Evolutionary conservation across 2,329 filamentous ascomycete species (phyloP).

Genomic region (Juglanconis sp.): DNA sequence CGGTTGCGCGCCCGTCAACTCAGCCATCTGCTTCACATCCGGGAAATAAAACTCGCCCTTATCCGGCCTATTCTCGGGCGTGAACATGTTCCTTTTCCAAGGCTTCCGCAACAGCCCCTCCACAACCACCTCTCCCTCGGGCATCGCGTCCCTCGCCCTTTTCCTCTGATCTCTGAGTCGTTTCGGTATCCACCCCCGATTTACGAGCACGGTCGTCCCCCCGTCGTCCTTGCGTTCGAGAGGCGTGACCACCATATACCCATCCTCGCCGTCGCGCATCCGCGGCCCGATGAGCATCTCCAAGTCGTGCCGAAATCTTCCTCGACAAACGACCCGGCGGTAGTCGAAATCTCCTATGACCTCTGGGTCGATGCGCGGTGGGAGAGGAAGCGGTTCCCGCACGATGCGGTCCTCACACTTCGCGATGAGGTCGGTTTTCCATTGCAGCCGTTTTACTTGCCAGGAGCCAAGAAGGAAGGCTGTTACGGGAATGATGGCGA

Average conservation of each 20-base stretch:
- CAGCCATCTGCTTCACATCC: slow-evolving; percentile 88
- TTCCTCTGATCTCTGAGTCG: slow-evolving; percentile 62
- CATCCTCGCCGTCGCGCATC: slow-evolving; percentile 83
- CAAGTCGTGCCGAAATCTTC: slow-evolving; percentile 76
- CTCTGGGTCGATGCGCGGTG: slow-evolving; percentile 75
- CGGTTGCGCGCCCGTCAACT: slow-evolving; percentile 73
- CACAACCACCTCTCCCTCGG: slow-evolving; percentile 68
- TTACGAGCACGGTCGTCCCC: slow-evolving; percentile 73
- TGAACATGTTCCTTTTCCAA: slow-evolving; percentile 98
- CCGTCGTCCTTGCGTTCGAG: slow-evolving; percentile 64
- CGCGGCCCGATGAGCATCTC: slow-evolving; percentile 96
- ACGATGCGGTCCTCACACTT: slow-evolving; percentile 89
- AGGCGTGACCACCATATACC: slow-evolving; percentile 88
- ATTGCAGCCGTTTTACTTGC: slow-evolving; percentile 89
- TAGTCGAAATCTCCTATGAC: slow-evolving; percentile 90
- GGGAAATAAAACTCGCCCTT: slow-evolving; percentile 91
- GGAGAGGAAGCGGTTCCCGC: slow-evolving; percentile 79
- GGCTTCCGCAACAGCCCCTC: slow-evolving; percentile 84
- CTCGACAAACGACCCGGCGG: slow-evolving; percentile 73
- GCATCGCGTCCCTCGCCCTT: slow-evolving; percentile 63
- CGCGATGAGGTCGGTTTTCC: slow-evolving; percentile 91
- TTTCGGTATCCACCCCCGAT: slow-evolving; percentile 88
- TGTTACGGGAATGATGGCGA: slow-evolving; percentile 85
- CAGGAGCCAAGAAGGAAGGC: slow-evolving; percentile 88
- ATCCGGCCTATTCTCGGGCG: slow-evolving; percentile 81